These are phyloP conservation scores for Pseudocercospora crystallina DNA, from an alignment of 2,329 filamentous ascomycete genomes.

Conservation along the genomic window DNA sequence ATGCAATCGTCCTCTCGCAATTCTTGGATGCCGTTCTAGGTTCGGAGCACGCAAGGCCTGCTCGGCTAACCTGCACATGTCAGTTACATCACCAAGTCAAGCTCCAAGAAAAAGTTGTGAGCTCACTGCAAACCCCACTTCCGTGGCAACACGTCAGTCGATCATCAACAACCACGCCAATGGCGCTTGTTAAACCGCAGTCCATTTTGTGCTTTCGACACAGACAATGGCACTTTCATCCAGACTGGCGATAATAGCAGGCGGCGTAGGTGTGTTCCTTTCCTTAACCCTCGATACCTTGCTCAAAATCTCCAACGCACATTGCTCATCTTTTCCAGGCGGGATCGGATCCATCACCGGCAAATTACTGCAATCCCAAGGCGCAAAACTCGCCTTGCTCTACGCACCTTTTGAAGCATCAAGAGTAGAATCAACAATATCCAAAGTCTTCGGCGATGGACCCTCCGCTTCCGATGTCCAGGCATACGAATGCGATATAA, in stretches of 20 bases:
- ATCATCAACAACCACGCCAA: not conserved
- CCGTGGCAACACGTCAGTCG: too few species aligned
- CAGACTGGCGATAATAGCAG: conserved; percentile 45
- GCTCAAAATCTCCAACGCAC: not conserved
- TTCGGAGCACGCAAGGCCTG: too few species aligned
- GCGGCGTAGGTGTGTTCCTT: conserved; percentile 41
- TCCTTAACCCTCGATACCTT: not conserved
- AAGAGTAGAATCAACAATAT: conserved; percentile 39
- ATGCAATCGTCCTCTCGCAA: too few species aligned
- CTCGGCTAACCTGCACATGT: too few species aligned
- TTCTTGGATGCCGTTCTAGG: too few species aligned
- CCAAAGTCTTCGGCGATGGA: conserved; percentile 36
- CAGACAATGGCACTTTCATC: conserved; percentile 34
- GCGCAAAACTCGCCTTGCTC: conserved; percentile 46
- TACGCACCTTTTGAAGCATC: conserved; percentile 49
- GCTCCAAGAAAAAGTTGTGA: too few species aligned
- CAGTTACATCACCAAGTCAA: too few species aligned
- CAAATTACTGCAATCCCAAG: conserved; percentile 41
- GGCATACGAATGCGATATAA: conserved; percentile 39
- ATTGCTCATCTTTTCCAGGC: conserved; percentile 23
- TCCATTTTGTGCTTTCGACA: not conserved
- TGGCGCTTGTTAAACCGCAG: not conserved
- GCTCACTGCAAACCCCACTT: too few species aligned
- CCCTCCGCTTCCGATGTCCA: conserved; percentile 22
- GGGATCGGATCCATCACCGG: conserved; percentile 48